Evolutionary conservation across 768 basidiomycete species (phyloP).

Genomic region (Rhodotorula graminis): DNA sequence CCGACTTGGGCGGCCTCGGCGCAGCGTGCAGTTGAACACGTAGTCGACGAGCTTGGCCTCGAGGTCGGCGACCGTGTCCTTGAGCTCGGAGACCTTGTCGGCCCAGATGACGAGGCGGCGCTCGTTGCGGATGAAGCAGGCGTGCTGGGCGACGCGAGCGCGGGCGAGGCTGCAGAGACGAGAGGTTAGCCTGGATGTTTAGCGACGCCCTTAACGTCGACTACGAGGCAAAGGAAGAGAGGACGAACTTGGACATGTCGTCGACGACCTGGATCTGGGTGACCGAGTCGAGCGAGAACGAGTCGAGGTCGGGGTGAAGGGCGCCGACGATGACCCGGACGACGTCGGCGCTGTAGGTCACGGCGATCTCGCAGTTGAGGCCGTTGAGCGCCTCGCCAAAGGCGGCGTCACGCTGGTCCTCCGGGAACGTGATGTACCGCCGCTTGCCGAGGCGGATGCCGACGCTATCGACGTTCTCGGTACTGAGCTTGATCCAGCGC

Average conservation of each 20-base stretch:
- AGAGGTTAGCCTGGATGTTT: too few relatives aligned
- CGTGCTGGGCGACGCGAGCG: constrained; percentile 47
- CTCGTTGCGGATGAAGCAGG: constrained; percentile 47
- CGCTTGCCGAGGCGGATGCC: constrained; percentile 7
- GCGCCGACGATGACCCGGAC: background rate
- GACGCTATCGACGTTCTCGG: background rate
- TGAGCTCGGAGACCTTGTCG: constrained; percentile 46
- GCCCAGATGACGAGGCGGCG: constrained; percentile 47
- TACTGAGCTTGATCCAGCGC: constrained; percentile 2
- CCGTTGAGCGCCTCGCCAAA: background rate
- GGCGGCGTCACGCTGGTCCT: background rate
- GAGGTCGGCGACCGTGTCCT: constrained; percentile 42
- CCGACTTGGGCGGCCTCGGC: background rate
- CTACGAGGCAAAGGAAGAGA: background rate
- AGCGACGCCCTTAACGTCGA: too few relatives aligned
- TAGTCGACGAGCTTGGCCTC: constrained; percentile 6
- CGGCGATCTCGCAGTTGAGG: constrained; percentile 16
- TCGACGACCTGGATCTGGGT: constrained; percentile 17
- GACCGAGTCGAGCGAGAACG: background rate
- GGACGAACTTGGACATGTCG: constrained; percentile 3
- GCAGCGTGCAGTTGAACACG: background rate
- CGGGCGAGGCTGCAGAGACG: constrained; percentile 21
- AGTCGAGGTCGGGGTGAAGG: background rate
- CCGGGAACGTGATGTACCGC: background rate
- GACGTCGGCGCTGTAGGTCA: constrained; percentile 1